Base-by-base conservation (phyloP, 306 rosid genomes). In the Cicer chorassanicum region DNA sequence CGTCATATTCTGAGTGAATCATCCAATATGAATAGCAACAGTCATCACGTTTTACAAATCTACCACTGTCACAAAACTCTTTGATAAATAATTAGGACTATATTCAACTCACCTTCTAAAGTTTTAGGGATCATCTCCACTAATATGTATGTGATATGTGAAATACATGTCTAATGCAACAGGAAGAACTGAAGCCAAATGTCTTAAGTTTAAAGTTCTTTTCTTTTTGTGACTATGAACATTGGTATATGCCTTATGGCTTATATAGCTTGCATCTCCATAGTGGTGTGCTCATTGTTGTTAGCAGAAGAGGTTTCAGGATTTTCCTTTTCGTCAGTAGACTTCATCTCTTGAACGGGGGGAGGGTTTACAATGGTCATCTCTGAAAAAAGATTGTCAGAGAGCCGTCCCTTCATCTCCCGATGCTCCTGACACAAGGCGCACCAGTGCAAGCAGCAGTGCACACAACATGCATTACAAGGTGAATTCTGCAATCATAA, bases 381-480 rank as follows among this genome's bases (percentile, higher is more conserved):
- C 16, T 90, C 89, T 75, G 88, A 78, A 18, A 74, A 89, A 6
- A 74, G 36, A 21, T 73, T 82, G 45, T 95, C 97, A 0, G 98
- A 78, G 34, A 95, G 97, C 50, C 97, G 83, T 42, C 89, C 89
- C 80, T 88, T 89, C 93, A 88, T 90, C 93, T 95, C 99, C 81
- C 97, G 77, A 84, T 95, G 99, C 88, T 95, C 98, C 77, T 92
- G 97, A 80, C 99, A 95, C 79, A 95, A 57, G 84, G 98, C 99
- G 16, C 99, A 92, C 96, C 96, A 88, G 84, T 94, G 97, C 76
- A 87, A 76, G 84, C 96, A 95, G 85, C 99, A 95, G 75, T 95
- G 96, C 29, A 90, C 95, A 88, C 90, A 73, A 87, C 99, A 95
- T 42, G 98, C 96, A 64, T 90, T 93, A 42, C 98, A 88, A 0